Base-by-base conservation (phyloP, 495 filamentous ascomycete species). In the Parachaetomium inaequale region DNA sequence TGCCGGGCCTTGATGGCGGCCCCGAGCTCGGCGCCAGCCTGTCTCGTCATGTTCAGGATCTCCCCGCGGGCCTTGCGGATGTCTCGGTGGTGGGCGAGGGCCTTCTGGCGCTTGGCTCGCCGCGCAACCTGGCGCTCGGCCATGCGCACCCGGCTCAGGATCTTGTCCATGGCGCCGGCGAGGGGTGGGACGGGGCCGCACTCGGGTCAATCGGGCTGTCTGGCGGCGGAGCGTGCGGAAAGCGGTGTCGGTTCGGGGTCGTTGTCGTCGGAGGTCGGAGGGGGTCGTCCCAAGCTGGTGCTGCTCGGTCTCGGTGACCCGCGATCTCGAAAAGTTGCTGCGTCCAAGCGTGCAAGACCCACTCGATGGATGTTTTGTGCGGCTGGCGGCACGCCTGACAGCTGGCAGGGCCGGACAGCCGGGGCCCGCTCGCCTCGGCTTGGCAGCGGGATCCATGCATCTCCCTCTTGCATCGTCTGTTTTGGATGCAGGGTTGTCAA, bases 71-170 rank as follows among this genome's bases (percentile, higher is more conserved):
- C 60, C 7, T 75, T 56, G 40, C 62, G 72, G 65, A 78, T 76
- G 53, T 66, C 70, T 34, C 70, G 66, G 58, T 71, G 72, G 40
- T 66, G 63, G 45, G 76, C 72, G 63, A 66, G 70, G 5, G 63
- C 69, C 26, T 36, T 11, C 61, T 68, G 72, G 61, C 58, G 55
- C 74, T 81, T 80, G 49, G 66, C 59, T 19, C 80, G 73, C 70
- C 82, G 76, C 55, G 79, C 78, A 45, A 78, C 82, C 74, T 87
- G 85, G 68, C 83, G 84, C 71, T 87, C 79, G 64, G 88, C 88
- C 65, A 86, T 78, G 50, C 81, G 77, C 62, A 87, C 86, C 65
- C 88, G 83, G 68, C 83, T 82, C 65, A 91, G 81, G 66, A 92
- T 79, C 74, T 88, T 90, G 75, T 92, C 87, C 89, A 93, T 93